Conservation (phyloP, 768 basidiomycete species). For the Boletus insuetus region DNA sequence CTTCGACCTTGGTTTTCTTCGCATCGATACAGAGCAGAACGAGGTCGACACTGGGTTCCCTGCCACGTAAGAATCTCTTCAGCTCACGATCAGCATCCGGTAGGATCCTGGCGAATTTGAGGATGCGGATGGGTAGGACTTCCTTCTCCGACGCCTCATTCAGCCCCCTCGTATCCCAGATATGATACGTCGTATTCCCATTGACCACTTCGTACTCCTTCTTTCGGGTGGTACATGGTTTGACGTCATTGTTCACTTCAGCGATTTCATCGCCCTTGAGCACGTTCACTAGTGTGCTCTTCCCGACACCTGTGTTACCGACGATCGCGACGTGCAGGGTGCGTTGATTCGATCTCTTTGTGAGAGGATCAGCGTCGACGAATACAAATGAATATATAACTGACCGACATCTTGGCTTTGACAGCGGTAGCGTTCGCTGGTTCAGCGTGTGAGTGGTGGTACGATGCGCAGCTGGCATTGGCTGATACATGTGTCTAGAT, state of each 20-base stretch:
- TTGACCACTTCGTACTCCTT: constrained; percentile 6
- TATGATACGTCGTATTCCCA: constrained; percentile 4
- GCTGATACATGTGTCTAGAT: background rate
- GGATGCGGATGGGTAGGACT: background rate
- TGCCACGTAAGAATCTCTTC: constrained; percentile 14
- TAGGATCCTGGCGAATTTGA: background rate
- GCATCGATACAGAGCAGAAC: constrained; percentile 23
- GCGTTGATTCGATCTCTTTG: constrained; percentile 1
- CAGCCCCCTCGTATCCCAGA: constrained; percentile 28
- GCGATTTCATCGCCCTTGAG: constrained; percentile 16
- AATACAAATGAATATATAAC: background rate
- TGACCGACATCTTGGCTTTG: constrained; percentile 17
- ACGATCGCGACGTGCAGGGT: constrained; percentile 19
- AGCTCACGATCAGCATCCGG: constrained; percentile 18
- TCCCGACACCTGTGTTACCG: constrained; percentile 25
- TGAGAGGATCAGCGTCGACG: background rate
- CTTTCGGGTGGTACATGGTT: constrained; percentile 17
- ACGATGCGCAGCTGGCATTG: background rate
- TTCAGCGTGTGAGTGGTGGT: background rate
- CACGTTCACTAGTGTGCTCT: constrained; percentile 28
- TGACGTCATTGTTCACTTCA: constrained; percentile 13
- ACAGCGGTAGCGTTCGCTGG: background rate
- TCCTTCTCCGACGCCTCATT: constrained; percentile 15
- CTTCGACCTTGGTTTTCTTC: constrained; percentile 13
- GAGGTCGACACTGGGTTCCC: constrained; percentile 12